A percentile compares a stretch with the other conserved stretches of the same genome.
Evolutionary conservation across 2,329 filamentous ascomycete genomes (phyloP).

Genomic region (Tolypocladium inflatum): DNA sequence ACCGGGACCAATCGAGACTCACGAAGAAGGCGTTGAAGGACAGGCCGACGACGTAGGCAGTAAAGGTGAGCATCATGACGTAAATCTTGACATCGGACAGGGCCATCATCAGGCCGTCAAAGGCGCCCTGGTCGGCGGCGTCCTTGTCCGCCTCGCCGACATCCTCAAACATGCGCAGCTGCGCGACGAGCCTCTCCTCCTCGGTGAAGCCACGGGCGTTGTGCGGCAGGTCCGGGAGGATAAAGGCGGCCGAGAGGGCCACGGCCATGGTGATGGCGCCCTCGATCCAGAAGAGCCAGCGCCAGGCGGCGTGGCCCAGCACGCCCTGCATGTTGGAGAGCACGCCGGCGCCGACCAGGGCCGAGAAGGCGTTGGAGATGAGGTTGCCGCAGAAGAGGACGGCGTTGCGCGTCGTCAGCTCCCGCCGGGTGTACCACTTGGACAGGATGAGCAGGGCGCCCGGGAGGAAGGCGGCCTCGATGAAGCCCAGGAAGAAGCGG

Average conservation of each 20-base stretch:
- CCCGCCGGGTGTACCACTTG: constrained; percentile 57
- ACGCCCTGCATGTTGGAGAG: constrained; percentile 47
- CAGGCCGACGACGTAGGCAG: constrained; percentile 48
- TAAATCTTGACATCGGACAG: constrained; percentile 54
- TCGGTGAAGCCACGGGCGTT: constrained; percentile 50
- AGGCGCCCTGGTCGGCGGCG: constrained; percentile 35
- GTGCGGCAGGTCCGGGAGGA: constrained; percentile 45
- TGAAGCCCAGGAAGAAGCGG: constrained; percentile 51
- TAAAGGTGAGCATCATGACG: constrained; percentile 53
- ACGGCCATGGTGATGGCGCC: constrained; percentile 41
- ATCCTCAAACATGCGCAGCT: constrained; percentile 47
- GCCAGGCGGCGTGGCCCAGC: constrained; percentile 46
- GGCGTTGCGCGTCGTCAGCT: constrained; percentile 44
- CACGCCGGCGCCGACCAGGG: constrained; percentile 49
- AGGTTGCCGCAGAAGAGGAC: constrained; percentile 51
- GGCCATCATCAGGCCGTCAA: constrained; percentile 47
- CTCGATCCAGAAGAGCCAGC: constrained; percentile 54
- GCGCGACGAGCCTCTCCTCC: constrained; percentile 46
- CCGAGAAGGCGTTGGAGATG: constrained; percentile 50
- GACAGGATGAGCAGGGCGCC: constrained; percentile 54
- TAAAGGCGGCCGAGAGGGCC: constrained; percentile 34
- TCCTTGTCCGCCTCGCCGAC: constrained; percentile 47
- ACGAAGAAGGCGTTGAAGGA: constrained; percentile 52
- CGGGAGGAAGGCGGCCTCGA: constrained; percentile 56
- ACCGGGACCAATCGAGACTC: constrained; percentile 8